Evolutionary conservation across 2,329 filamentous ascomycete genomes (phyloP), one percentile per base, ranked within the genome.

Genomic region (Phaeophleospora eucalypticola): DNA sequence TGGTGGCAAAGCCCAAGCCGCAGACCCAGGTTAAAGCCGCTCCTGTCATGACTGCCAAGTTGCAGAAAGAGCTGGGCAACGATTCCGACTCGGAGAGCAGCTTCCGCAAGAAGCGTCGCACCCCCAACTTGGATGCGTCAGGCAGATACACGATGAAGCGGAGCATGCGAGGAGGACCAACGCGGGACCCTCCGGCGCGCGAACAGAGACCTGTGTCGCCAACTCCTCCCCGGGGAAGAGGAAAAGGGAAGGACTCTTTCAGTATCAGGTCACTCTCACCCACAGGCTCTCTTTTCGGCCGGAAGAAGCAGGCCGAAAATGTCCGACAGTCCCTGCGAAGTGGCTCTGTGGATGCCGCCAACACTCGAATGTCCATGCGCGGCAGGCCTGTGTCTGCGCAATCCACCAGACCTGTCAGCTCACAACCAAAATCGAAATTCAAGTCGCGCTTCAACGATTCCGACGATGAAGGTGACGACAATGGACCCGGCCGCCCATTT

Each of bases 231-330:
- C 48, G 46, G 15, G 51, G 53, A 16, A 60, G 60, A 35, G 55
- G 53, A 16, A 60, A 60, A 35, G 55, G 56, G 20, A 48, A 57
- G 43, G 47, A 51, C 45, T 48, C 68, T 4, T 59, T 87, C 60
- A 87, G 83, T 48, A 71, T 89, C 27, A 79, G 86, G 21, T 86
- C 86, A 0, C 57, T 86, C 34, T 90, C 86, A 1, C 87, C 86
- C 0, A 71, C 78, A 1, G 77, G 77, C 14, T 79, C 80, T 8
- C 65, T 75, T 34, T 76, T 80, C 20, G 58, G 63, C 20, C 57
- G 60, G 29, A 59, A 58, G 39, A 58, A 57, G 37, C 44, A 43
- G n/a, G 45, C 43, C 1, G 58, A 63, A 36, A 55, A 55, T 9
- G 43, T 63, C 19, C 48, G 58, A 15, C 48, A 53, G 15, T 60